Evolutionary conservation across 176 grass and related monocot species (phyloP).

Genomic region (Carex myosuroides): DNA sequence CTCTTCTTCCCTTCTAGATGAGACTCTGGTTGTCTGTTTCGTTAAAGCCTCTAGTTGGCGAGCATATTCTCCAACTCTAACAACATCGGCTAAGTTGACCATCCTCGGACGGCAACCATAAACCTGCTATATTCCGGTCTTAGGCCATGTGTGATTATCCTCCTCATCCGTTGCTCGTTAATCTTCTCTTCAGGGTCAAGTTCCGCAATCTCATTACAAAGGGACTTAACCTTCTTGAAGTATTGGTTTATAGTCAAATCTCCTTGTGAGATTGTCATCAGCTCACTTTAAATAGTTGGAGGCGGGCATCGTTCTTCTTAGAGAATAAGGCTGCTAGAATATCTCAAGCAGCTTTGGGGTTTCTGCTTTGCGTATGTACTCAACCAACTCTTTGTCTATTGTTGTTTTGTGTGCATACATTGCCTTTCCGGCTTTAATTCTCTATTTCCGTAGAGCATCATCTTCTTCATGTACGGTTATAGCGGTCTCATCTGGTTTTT

Average conservation of each 20-base stretch:
- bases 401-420: neutral
- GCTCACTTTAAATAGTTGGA: constrained; percentile 10
- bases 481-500: neutral
- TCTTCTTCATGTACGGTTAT: neutral
- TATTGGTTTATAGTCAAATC: constrained; percentile 8
- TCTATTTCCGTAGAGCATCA: neutral
- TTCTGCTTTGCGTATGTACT: neutral
- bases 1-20: neutral
- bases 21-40: neutral
- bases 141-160: constrained; percentile 13
- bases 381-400: neutral
- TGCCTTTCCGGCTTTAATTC: neutral
- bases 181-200: neutral
- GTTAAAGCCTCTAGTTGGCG: neutral
- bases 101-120: neutral
- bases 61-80: constrained; percentile 23
- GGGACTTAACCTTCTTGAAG: constrained; percentile 9
- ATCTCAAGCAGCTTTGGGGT: neutral
- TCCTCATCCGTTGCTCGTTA: neutral
- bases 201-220: neutral
- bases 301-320: neutral
- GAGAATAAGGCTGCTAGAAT: neutral
- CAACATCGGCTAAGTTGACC: neutral
- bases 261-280: constrained; percentile 1
- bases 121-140: neutral